These are phyloP conservation scores for Zygosaccharomyces pseudobailii DNA, from an alignment of 1,139 yeast species.

Conservation along the genomic window DNA sequence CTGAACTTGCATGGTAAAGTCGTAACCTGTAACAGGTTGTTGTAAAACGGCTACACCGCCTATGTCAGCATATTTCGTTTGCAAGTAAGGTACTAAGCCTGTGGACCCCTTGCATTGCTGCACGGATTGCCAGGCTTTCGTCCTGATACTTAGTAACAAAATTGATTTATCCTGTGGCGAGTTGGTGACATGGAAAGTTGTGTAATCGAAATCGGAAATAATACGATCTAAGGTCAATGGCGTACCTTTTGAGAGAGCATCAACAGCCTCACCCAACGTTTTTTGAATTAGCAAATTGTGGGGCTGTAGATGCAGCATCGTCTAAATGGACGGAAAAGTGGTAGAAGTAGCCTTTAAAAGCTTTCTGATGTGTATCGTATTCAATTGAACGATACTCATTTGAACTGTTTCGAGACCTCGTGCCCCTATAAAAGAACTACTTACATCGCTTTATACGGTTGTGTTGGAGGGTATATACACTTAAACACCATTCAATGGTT, in stretches of 20 bases:
- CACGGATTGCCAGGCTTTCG: conserved; percentile 42
- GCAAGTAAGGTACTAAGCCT: conserved; percentile 23
- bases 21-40: conserved; percentile 69
- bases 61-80: conserved; percentile 17
- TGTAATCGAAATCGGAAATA: conserved; percentile 91
- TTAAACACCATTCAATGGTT: too few species aligned
- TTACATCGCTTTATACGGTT: neutral
- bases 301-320: conserved; percentile 45
- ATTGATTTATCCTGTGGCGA: conserved; percentile 36
- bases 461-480: neutral
- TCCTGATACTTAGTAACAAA: conserved; percentile 37
- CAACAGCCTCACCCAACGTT: conserved; percentile 41
- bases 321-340: neutral
- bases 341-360: neutral
- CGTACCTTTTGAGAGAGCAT: conserved; percentile 30
- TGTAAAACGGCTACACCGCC: conserved; percentile 20
- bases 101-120: conserved; percentile 16
- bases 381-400: neutral
- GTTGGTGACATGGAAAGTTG: conserved; percentile 87
- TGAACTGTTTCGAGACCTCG: neutral
- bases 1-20: conserved; percentile 72
- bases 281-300: conserved; percentile 45
- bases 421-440: neutral
- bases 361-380: neutral
- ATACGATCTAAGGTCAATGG: conserved; percentile 79